Evolutionary conservation across 2,329 filamentous ascomycete species (phyloP), one percentile per base, ranked within the genome.

Genomic region (Teratosphaeria pseudoeucalypti): DNA sequence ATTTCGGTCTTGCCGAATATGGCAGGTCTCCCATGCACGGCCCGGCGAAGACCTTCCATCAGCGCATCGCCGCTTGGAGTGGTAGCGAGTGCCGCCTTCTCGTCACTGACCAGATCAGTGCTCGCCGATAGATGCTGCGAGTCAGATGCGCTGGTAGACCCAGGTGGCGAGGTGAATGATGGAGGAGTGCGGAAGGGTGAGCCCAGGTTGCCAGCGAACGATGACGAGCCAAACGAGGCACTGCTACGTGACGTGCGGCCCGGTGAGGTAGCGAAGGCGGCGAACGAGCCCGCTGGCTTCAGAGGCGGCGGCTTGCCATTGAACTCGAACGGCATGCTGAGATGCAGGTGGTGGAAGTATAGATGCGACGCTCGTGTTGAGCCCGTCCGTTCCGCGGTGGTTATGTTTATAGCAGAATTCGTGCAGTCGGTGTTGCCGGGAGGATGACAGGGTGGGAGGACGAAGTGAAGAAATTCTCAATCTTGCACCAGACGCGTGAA

Each of bases 251-350:
- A 49, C 7, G 43, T 6, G 19, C 43, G 43, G 9, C 9, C 19
- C 43, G 19, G 16, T 6, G 59, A 43, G 7, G 34, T 56, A 34
- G 43, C 34, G 27, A 54, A 47, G 37, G 19, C 27, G 49, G 49
- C 43, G 47, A 55, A 49, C 29, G 58, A 57, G 53, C 57, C 57
- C 2, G 43, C n/a, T 4, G 43, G 43, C 43, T 49, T 16, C 5
- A 49, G 7, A 23, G 43, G n/a, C 27, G 61, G 63, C 53, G 55
- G 59, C 43, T 56, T 54, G 58, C 61, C 61, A 34, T 54, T 63
- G 55, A 63, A 64, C 57, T 64, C 61, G 61, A 64, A 64, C 53
- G 55, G 55, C 63, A 64, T 64, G 3, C 29, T 58, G 55, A 6
- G 27, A 52, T 7, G 32, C 19, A 23, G 23, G 23, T 14, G n/a